Evolutionary conservation across 108 stramenopile genomes (phyloP).

Genomic region (Skeletonema costatum): DNA sequence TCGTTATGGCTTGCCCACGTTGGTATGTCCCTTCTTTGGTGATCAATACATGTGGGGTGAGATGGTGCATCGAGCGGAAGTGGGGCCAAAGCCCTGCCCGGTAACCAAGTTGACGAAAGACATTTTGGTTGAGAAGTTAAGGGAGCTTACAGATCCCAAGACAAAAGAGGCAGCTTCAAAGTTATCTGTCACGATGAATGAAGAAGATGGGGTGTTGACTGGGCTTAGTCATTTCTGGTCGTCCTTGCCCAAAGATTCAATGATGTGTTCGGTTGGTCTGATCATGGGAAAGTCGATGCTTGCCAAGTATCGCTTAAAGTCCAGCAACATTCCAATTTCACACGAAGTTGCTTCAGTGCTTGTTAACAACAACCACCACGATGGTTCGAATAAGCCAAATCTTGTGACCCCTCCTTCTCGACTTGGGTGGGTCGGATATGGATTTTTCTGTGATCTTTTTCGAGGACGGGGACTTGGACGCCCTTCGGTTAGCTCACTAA

Average conservation of each 20-base stretch:
- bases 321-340: constrained; percentile 40
- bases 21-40: constrained; percentile 84
- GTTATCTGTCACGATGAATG: constrained; percentile 47
- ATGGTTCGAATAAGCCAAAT: too few species aligned
- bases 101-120: constrained; percentile 55
- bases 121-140: constrained; percentile 52
- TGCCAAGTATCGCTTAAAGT: constrained; percentile 20
- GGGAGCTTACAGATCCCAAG: constrained; percentile 33
- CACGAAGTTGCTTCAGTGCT: constrained; percentile 56
- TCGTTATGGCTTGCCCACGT: constrained; percentile 65
- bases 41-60: constrained; percentile 85
- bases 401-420: too few species aligned
- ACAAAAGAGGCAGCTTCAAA: constrained; percentile 39
- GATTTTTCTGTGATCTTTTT: too few species aligned
- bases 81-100: constrained; percentile 68
- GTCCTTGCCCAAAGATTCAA: constrained; percentile 44
- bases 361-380: not conserved
- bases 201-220: constrained; percentile 65
- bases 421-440: too few species aligned
- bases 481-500: too few species aligned
- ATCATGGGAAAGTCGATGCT: constrained; percentile 28
- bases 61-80: constrained; percentile 63
- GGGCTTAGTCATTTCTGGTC: constrained; percentile 61
- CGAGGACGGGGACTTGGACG: too few species aligned
- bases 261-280: constrained; percentile 38